phyloP scores from a whole-genome alignment of 768 basidiomycete species.

The Scleroderma bovista region DNA sequence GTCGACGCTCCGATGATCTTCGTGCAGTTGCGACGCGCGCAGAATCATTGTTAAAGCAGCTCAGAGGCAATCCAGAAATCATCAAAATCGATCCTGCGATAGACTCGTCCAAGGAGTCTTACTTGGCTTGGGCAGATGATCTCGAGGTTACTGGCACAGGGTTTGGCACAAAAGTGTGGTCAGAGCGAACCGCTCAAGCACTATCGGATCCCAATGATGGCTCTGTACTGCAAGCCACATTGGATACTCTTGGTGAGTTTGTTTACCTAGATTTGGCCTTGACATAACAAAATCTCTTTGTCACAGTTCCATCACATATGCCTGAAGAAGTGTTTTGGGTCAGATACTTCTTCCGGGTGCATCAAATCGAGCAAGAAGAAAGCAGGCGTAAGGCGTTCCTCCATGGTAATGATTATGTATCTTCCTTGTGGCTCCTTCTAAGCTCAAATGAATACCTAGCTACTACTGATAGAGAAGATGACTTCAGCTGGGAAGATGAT shows the following conservation, averaged over 20 bases:
- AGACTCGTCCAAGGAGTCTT: slow-evolving; percentile 53
- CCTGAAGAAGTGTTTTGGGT: slow-evolving; percentile 72
- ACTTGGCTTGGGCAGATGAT: slow-evolving; percentile 55
- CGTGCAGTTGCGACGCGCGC: slow-evolving; percentile 67
- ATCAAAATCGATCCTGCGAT: slow-evolving; percentile 69
- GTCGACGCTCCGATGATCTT: slow-evolving; percentile 34
- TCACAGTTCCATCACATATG: slow-evolving; percentile 66
- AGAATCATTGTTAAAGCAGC: slow-evolving; percentile 65
- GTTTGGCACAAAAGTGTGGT: slow-evolving; percentile 45
- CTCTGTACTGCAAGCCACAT: slow-evolving; percentile 44
- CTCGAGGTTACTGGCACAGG: slow-evolving; percentile 54
- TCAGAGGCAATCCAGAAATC: slow-evolving; percentile 71
- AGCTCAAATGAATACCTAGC: slow-evolving; percentile 30
- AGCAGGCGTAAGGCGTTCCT: slow-evolving; percentile 73
- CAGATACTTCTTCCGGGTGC: slow-evolving; percentile 83
- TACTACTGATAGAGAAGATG: slow-evolving; percentile 70
- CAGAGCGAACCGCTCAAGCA: slow-evolving; percentile 40
- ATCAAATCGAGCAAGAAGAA: slow-evolving; percentile 78
- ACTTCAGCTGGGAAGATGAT: slow-evolving; percentile 89
- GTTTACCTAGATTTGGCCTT: background rate
- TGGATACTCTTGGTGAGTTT: slow-evolving; percentile 54
- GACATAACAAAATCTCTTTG: background rate
- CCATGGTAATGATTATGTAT: slow-evolving; percentile 43
- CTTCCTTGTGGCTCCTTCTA: background rate
- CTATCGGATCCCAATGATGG: slow-evolving; percentile 50